Evolutionary conservation across 2,329 filamentous ascomycete species (phyloP), one percentile per base, ranked within the genome.

Genomic region (Cladosporium sp.): DNA sequence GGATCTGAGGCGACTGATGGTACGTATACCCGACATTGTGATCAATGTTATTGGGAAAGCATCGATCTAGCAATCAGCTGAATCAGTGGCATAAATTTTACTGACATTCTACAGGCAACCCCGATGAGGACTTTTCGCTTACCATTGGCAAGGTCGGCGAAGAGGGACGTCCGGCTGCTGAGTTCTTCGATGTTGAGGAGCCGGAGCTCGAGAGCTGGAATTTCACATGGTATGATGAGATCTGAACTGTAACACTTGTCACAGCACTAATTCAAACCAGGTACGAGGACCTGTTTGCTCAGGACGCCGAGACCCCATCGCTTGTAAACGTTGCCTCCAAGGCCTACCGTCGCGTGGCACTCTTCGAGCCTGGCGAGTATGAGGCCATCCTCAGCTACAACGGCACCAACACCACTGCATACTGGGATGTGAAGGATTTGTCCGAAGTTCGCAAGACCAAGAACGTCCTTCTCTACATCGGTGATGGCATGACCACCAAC

Each of bases 381-480:
- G 81, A 79, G 43, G 87, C 88, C 13, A 87, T 80, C 5, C 74
- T 94, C 54, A 81, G 71, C 53, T 93, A 93, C 74, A 88, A 89
- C 69, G 80, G 80, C 53, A 78, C 81, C 64, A 84, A 75, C 53
- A 93, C 88, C 4, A 79, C 77, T 47, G 88, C 88, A 16, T 82
- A 82, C 59, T 94, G 88, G 88, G 71, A 79, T 16, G 88, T 94
- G 35, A 82, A 87, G 30, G 82, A 87, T 42, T 69, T 91, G 25
- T 76, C 80, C 30, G 77, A 81, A 50, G 75, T 80, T 66, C 83
- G 86, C 69, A 87, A 82, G 72, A 84, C 87, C 33, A 93, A 91
- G 79, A 93, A 93, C 58, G 82, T 93, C 57, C 81, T 93, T 59
- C 77, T 93, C 55, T 94, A 93, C 70, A 88, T 94, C 56, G 88